Evolutionary conservation across 306 rosid genomes (phyloP), one percentile per base, ranked within the genome.

Genomic region (Betula pendula): DNA sequence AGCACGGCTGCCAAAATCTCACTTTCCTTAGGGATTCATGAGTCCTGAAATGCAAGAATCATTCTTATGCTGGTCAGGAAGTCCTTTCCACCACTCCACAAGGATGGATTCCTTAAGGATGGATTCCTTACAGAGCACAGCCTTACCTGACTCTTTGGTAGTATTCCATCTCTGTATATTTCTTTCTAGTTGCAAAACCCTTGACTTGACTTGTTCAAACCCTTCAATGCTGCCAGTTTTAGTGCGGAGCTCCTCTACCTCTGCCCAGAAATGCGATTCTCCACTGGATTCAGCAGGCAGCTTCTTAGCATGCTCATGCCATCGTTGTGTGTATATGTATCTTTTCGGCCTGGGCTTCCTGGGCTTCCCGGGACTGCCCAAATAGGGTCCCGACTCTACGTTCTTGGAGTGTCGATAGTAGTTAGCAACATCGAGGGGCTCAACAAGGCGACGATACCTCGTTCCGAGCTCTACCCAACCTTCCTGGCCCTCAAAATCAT

Each of bases 341-440:
- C 98, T 87, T 15, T 73, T 92, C 0, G 98, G 96, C 85, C 98
- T 84, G 0, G 75, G 95, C 69, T 19, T 74, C 0, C 2, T 2
- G 89, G 0, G 42, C 42, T 38, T 38, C 8, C 42, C 42, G 1
- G 42, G 42, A 38, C 8, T 38, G 6, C 42, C 42, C 42, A 83
- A 66, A 80, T 95, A 95, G 17, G 93, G 65, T 35, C 96, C 92
- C 0, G 92, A 75, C 56, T 88, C 97, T 25, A 89, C 92, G 9
- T 89, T 14, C 91, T 81, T 89, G 10, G 65, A 60, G 44, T 90
- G 97, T 31, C 98, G 60, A n/a, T 95, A 86, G 66, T 85, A 95
- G 84, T 95, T 92, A 25, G 97, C 92, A 3, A 95, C 81, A 42
- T 92, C 97, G 8, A 95, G 77, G 48, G 98, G 97, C 84, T 95